phyloP scores from a whole-genome alignment of 805 yeast species.

The Starmerella bombicola region DNA sequence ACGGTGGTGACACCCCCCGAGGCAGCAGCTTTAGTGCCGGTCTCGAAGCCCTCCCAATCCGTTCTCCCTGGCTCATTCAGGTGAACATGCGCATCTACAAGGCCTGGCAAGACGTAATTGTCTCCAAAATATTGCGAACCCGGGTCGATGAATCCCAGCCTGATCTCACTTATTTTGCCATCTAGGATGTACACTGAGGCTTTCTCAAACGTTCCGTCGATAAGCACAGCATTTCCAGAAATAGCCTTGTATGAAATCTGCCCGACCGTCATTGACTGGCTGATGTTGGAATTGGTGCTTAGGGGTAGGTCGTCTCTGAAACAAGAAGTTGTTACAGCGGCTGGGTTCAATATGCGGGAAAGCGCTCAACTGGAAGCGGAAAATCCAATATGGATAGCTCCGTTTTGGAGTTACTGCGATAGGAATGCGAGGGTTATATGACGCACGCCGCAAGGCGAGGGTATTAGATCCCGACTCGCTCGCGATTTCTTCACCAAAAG shows the following conservation, averaged over 20 bases:
- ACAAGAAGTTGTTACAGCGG: no score
- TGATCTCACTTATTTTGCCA: slow-evolving; percentile 45
- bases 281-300: no score
- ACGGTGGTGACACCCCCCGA: slow-evolving; percentile 95
- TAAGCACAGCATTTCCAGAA: slow-evolving; percentile 20
- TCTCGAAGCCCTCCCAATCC: slow-evolving; percentile 94
- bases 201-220: slow-evolving; percentile 22
- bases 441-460: no score
- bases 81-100: slow-evolving; percentile 90
- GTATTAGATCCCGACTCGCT: no score
- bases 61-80: slow-evolving; percentile 94
- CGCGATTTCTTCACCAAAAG: no score
- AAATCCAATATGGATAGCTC: no score
- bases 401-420: no score
- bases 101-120: slow-evolving; percentile 68
- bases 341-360: no score
- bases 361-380: no score
- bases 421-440: no score
- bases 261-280: no score
- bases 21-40: slow-evolving; percentile 90
- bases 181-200: slow-evolving; percentile 29
- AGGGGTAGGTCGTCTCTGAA: no score
- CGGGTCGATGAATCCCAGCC: slow-evolving; percentile 11
- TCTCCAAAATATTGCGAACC: slow-evolving; percentile 45
- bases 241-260: slow-evolving; percentile 2